These are phyloP conservation scores for Grigorovia jiainica DNA, from an alignment of 805 yeast species.

Conservation along the genomic window DNA sequence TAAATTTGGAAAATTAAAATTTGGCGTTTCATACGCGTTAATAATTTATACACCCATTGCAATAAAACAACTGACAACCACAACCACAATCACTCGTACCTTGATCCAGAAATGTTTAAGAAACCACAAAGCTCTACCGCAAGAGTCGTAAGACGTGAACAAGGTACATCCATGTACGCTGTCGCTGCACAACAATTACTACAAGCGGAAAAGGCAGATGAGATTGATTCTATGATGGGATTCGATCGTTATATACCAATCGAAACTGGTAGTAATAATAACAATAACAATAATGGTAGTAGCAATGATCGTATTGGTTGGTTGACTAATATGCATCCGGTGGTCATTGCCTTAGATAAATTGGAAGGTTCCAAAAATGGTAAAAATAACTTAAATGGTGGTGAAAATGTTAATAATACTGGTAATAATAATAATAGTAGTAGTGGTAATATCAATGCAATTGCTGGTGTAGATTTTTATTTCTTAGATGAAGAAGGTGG, in stretches of 20 bases:
- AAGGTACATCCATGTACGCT: slow-evolving; percentile 17
- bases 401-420: slow-evolving; percentile 7
- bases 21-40: not conserved
- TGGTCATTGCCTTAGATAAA: slow-evolving; percentile 47
- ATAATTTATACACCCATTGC: no score
- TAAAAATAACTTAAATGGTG: not conserved
- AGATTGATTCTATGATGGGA: slow-evolving; percentile 77
- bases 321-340: slow-evolving; percentile 91
- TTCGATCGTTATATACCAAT: slow-evolving; percentile 70
- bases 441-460: slow-evolving; percentile 34
- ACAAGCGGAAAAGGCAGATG: slow-evolving; percentile 54
- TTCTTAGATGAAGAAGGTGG: slow-evolving; percentile 97
- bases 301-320: slow-evolving; percentile 52
- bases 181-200: slow-evolving; percentile 32
- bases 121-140: slow-evolving; percentile 33
- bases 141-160: slow-evolving; percentile 41
- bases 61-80: no score
- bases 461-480: slow-evolving; percentile 87
- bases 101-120: not conserved
- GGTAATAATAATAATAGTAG: slow-evolving; percentile 8
- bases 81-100: no score
- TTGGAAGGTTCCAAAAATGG: slow-evolving; percentile 3
- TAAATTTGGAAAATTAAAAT: no score
- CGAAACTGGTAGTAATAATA: slow-evolving; percentile 2
- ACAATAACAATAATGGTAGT: not conserved